Base-by-base conservation (phyloP, 2,329 filamentous ascomycete species). In the Fusarium xylarioides region DNA sequence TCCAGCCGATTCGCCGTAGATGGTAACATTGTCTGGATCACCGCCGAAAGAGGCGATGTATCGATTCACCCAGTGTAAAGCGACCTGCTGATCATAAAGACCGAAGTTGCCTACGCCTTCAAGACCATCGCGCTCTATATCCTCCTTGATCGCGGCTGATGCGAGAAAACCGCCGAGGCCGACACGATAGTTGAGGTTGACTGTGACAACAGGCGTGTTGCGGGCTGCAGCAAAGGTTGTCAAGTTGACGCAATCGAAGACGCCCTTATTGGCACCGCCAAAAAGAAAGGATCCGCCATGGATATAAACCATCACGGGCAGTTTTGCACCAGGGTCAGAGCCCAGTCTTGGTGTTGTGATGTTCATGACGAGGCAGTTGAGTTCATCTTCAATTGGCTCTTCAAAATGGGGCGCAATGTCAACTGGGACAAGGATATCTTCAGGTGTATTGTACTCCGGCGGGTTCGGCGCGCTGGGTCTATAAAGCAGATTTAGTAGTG, bases 391-490 rank as follows among this genome's bases (percentile, higher is more conserved):
- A 4, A 18, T 8, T 4, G 71, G 71, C 16, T 32, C 34, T 11
- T 66, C n/a, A 37, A 72, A 73, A 47, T 73, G 69, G 4, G 62
- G 40, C 18, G 40, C 40, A 9, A 37, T 47, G 6, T 15, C 42
- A 28, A 64, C 44, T 4, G 57, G 57, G 15, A 65, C 18, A 11
- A 63, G 57, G 7, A 47, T 23, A 28, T 46, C 62, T 5, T 53
- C 32, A 5, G 49, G 32, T 4, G 46, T 34, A 28, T 63, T 47
- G 43, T 73, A 73, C 28, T 73, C 71, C 15, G 66, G 71, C 2
- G 71, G 71, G 28, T 73, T 66, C 6, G 68, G 70, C 8, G 68
- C 69, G 28, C 61, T 72, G 16, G 54, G 63, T 42, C 70, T 73
- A 18, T 11, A 23, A 2, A 10, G 4, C 4, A 30, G 5, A 47